Conservation (phyloP, 139 green algal genomes). For the Prasinococcaceae sp. region DNA sequence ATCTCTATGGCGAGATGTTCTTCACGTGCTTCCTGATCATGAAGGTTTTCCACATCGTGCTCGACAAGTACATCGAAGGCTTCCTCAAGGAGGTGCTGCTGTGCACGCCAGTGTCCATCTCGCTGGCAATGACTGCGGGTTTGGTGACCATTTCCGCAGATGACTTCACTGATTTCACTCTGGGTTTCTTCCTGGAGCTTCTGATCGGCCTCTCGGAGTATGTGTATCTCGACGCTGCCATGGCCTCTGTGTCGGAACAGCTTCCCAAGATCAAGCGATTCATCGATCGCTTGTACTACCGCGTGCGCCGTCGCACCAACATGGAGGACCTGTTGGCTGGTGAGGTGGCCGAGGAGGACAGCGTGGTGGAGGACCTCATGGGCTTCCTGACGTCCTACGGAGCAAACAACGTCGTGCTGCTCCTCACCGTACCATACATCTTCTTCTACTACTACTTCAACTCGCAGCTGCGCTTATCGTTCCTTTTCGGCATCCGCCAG, state of each 20-base stretch:
- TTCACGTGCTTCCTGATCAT: conserved; percentile 11
- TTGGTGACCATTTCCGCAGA: conserved; percentile 13
- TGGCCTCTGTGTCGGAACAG: background rate
- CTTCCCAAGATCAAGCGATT: background rate
- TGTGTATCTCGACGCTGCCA: conserved; percentile 4
- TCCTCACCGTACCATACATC: conserved; percentile 5
- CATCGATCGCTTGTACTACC: background rate
- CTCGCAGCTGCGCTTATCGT: conserved; percentile 4
- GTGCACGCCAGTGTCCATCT: background rate
- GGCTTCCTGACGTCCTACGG: conserved; percentile 8
- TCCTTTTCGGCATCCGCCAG: conserved; percentile 6
- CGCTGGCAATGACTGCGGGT: background rate
- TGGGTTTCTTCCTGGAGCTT: conserved; percentile 8
- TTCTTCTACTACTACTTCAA: conserved; percentile 18
- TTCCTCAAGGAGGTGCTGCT: conserved; percentile 10
- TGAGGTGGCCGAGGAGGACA: background rate
- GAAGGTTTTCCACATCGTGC: conserved; percentile 8
- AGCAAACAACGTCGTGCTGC: background rate
- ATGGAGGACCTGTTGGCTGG: background rate
- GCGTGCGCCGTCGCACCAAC: background rate
- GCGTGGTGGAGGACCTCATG: conserved; percentile 15
- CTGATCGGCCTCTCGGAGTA: conserved; percentile 4
- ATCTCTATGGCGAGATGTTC: conserved; percentile 8
- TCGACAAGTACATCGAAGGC: background rate
- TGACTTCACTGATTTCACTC: conserved; percentile 18